These are phyloP conservation scores for Boehmeria nivea DNA, from an alignment of 306 rosid species.

Conservation along the genomic window DNA sequence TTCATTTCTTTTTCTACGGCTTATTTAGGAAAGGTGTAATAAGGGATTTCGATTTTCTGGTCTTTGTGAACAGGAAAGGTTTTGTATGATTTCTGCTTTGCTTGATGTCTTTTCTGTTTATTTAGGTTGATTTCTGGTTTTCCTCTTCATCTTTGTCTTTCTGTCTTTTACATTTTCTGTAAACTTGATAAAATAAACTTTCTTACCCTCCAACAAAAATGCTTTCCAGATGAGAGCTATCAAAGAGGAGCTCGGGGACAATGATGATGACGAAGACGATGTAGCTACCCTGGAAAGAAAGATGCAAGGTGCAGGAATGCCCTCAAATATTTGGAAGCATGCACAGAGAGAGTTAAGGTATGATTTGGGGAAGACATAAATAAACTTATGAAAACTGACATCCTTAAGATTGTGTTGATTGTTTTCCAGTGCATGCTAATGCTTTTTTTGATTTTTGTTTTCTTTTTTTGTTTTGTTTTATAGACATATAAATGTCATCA, in stretches of 20 bases:
- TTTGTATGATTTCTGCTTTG: background rate
- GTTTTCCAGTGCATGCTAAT: background rate
- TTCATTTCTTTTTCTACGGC: no score
- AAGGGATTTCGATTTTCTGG: background rate
- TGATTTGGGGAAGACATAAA: slow-evolving; percentile 4
- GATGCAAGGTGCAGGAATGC: slow-evolving; percentile 98
- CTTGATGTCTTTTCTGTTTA: background rate
- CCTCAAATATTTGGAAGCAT: slow-evolving; percentile 91
- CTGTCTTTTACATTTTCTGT: background rate
- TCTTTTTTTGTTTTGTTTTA: no score
- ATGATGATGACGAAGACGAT: slow-evolving; percentile 95
- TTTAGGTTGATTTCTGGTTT: background rate
- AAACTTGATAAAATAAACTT: background rate
- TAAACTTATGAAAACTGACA: background rate
- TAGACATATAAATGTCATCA: no score
- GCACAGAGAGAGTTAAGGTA: slow-evolving; percentile 89
- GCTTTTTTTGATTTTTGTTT: background rate
- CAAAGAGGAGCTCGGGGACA: slow-evolving; percentile 98
- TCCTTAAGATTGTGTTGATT: background rate
- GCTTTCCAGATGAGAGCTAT: slow-evolving; percentile 89
- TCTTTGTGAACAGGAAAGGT: background rate
- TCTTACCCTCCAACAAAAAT: slow-evolving; percentile 1
- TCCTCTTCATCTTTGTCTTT: slow-evolving; percentile 1
- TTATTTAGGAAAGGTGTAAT: no score
- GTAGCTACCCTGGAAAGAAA: slow-evolving; percentile 84